A percentile compares a stretch with the other conserved stretches of the same genome.
Evolutionary conservation across 352 stramenopile genomes (phyloP).

Genomic region (Phytophthora pseudosyringae): DNA sequence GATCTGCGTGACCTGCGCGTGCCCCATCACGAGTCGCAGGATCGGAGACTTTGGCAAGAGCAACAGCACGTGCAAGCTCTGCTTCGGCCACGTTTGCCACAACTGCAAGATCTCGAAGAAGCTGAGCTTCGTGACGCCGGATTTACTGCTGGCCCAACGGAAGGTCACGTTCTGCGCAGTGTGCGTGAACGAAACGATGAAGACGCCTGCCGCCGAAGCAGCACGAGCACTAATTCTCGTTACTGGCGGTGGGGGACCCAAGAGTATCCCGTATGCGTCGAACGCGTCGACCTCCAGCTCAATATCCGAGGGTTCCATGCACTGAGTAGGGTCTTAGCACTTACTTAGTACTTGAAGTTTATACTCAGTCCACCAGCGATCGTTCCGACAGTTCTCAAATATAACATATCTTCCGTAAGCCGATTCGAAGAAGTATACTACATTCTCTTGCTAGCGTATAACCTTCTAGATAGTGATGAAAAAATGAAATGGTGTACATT

Average conservation of each 20-base stretch:
- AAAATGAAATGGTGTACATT: no score
- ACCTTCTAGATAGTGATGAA: no score
- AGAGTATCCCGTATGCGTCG: constrained; percentile 23
- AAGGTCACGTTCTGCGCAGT: constrained; percentile 49
- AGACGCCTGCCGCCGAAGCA: constrained; percentile 27
- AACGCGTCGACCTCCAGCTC: constrained; percentile 34
- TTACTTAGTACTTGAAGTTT: no score
- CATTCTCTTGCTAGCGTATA: no score
- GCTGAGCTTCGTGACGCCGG: constrained; percentile 43
- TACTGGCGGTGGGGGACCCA: constrained; percentile 5
- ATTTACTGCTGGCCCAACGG: constrained; percentile 34
- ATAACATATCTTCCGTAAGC: no score
- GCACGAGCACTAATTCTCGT: constrained; percentile 33
- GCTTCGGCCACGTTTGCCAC: constrained; percentile 42
- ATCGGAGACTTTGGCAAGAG: constrained; percentile 39
- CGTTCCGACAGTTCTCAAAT: no score
- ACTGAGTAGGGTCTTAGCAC: constrained; percentile 7
- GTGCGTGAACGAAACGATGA: constrained; percentile 39
- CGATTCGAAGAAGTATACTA: no score
- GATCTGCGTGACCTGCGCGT: constrained; percentile 38
- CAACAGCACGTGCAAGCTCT: constrained; percentile 43
- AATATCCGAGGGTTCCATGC: constrained; percentile 21
- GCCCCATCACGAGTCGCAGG: constrained; percentile 26
- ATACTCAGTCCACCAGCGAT: no score
- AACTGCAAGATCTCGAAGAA: constrained; percentile 45